These are phyloP conservation scores for Phytophthora hibernalis DNA, from an alignment of 352 stramenopile genomes.

Conservation along the genomic window DNA sequence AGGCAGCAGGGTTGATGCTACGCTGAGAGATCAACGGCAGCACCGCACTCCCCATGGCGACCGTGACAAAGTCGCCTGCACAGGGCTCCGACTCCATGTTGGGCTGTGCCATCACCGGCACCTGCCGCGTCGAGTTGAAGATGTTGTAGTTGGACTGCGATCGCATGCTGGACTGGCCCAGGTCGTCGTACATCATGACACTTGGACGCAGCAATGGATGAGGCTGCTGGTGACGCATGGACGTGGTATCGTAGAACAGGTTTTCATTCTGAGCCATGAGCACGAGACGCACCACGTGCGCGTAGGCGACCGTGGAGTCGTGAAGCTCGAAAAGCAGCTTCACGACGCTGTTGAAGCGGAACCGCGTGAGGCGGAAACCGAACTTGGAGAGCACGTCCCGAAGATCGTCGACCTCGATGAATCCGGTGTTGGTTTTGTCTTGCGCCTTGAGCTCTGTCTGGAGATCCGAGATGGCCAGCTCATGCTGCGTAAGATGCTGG, in stretches of 20 bases:
- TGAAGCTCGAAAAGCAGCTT: slow-evolving; percentile 59
- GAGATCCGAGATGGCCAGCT: slow-evolving; percentile 42
- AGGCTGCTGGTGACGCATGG: slow-evolving; percentile 4
- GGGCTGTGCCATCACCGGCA: slow-evolving; percentile 7
- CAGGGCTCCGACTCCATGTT: slow-evolving; percentile 15
- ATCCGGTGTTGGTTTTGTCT: slow-evolving; percentile 33
- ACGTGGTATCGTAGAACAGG: slow-evolving; percentile 9
- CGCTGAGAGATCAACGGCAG: slow-evolving; percentile 14
- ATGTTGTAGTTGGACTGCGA: slow-evolving; percentile 43
- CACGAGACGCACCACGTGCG: slow-evolving; percentile 53
- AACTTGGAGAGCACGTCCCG: slow-evolving; percentile 48
- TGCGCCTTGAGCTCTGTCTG: slow-evolving; percentile 34
- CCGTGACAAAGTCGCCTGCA: slow-evolving; percentile 23
- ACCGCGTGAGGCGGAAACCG: slow-evolving; percentile 57
- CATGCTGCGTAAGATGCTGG: slow-evolving; percentile 28
- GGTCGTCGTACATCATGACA: slow-evolving; percentile 29
- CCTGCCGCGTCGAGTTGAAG: slow-evolving; percentile 26
- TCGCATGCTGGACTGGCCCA: slow-evolving; percentile 25
- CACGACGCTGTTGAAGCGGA: slow-evolving; percentile 70
- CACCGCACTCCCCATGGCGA: slow-evolving; percentile 7
- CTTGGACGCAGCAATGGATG: slow-evolving; percentile 33
- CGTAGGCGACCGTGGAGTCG: slow-evolving; percentile 45
- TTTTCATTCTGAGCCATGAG: slow-evolving; percentile 36
- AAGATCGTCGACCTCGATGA: slow-evolving; percentile 54
- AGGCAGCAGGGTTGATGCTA: not conserved